A percentile compares a stretch with the other conserved stretches of the same genome.
phyloP scores from a whole-genome alignment of 2,329 filamentous ascomycete genomes.

The Aureobasidium mangrovei region DNA sequence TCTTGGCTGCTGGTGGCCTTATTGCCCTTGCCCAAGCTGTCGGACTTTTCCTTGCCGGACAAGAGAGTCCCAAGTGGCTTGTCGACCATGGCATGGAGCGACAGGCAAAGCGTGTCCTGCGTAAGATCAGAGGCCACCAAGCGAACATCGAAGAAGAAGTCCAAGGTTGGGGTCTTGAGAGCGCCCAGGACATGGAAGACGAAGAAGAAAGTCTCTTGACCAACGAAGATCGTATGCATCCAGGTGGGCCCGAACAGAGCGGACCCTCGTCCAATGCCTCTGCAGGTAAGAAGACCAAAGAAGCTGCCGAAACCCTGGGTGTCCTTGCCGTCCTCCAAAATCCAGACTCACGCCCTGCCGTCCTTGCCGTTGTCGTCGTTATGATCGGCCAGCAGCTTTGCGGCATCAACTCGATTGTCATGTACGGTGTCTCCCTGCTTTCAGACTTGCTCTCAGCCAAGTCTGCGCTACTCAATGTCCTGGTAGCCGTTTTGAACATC shows the following conservation, averaged over 20 bases:
- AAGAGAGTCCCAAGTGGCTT: conserved; percentile 84
- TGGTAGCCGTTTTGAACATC: conserved; percentile 81
- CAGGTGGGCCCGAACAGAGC: conserved; percentile 14
- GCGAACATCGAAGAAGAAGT: conserved; percentile 67
- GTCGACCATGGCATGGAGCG: conserved; percentile 54
- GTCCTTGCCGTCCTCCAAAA: conserved; percentile 54
- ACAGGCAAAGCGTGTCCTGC: conserved; percentile 58
- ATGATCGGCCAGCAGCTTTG: conserved; percentile 92
- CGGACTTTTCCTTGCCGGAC: conserved; percentile 61
- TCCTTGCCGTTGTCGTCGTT: conserved; percentile 80
- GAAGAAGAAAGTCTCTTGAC: conserved; percentile 66
- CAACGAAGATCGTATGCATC: conserved; percentile 25
- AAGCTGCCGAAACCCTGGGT: conserved; percentile 28
- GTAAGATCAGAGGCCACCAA: conserved; percentile 63
- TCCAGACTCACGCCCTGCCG: conserved; percentile 65
- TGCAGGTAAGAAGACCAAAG: conserved; percentile 22
- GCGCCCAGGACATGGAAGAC: conserved; percentile 30
- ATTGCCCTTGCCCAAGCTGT: conserved; percentile 59
- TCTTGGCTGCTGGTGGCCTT: conserved; percentile 63
- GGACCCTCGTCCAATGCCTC: conserved; percentile 19
- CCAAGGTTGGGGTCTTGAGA: conserved; percentile 36
- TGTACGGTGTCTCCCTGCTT: conserved; percentile 93
- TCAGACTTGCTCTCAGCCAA: conserved; percentile 71
- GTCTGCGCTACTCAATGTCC: conserved; percentile 74
- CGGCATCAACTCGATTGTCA: conserved; percentile 91